phyloP scores from a whole-genome alignment of 805 yeast genomes.

The Candida arabinofermentans region DNA sequence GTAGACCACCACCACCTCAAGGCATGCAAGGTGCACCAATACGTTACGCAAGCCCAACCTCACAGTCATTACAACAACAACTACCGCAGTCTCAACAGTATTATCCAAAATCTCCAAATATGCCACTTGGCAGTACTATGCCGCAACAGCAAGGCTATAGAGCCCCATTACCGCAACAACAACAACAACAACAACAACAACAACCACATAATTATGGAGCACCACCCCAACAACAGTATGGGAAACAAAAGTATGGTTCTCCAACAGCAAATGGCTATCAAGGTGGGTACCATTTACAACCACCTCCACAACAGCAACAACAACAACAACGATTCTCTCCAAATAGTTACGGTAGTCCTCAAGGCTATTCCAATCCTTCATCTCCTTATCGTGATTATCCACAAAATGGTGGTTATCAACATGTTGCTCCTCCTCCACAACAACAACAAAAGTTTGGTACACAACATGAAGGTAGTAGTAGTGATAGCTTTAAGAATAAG shows the following conservation, averaged over 20 bases:
- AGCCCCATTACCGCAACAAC: conserved; percentile 13
- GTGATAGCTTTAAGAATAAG: conserved; percentile 5
- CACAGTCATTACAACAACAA: background rate
- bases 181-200: conserved; percentile 10
- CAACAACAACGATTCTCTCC: conserved; percentile 3
- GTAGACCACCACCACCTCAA: conserved; percentile 3
- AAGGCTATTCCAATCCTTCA: too few relatives aligned
- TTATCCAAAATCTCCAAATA: conserved; percentile 5
- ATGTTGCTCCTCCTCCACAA: conserved; percentile 13
- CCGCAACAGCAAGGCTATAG: too few relatives aligned
- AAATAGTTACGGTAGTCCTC: conserved; percentile 2
- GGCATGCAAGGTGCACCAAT: conserved; percentile 1
- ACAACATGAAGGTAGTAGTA: background rate
- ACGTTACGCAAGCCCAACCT: conserved; percentile 1
- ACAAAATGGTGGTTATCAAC: conserved; percentile 6
- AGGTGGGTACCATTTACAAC: too few relatives aligned
- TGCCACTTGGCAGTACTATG: background rate
- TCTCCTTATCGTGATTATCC: conserved; percentile 8
- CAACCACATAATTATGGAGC: conserved; percentile 6
- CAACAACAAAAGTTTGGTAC: conserved; percentile 2
- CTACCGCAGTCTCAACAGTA: conserved; percentile 6
- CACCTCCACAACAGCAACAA: conserved; percentile 3
- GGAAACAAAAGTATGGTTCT: conserved; percentile 2
- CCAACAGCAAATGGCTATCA: too few relatives aligned
- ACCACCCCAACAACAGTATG: conserved; percentile 13